phyloP scores from a whole-genome alignment of 129 eudicot species.

The Tanacetum coccineum region DNA sequence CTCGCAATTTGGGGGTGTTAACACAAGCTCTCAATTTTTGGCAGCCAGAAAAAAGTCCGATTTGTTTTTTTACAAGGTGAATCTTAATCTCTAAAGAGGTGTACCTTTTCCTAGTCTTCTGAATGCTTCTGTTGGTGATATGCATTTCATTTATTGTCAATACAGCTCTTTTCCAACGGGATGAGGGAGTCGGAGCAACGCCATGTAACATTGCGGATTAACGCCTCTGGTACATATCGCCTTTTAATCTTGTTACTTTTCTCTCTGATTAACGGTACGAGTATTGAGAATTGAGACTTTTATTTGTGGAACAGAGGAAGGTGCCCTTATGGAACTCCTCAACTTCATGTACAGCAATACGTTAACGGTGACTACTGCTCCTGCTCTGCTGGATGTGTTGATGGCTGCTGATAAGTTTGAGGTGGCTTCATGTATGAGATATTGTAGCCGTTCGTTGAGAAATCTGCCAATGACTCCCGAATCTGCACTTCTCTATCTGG shows the following conservation, averaged over 20 bases:
- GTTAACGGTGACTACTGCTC: slow-evolving; percentile 50
- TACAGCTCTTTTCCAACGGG: slow-evolving; percentile 83
- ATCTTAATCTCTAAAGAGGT: neutral
- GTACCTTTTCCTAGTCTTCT: neutral
- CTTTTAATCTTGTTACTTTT: slow-evolving; percentile 1
- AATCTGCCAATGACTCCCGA: slow-evolving; percentile 77
- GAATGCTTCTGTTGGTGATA: slow-evolving; percentile 7
- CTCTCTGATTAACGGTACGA: too few relatives aligned
- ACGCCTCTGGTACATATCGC: slow-evolving; percentile 55
- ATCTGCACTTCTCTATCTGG: slow-evolving; percentile 66
- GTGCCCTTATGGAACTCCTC: slow-evolving; percentile 75
- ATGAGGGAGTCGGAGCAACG: slow-evolving; percentile 94
- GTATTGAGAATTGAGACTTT: neutral
- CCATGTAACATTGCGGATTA: slow-evolving; percentile 67
- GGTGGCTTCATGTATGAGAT: slow-evolving; percentile 80
- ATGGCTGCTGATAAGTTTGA: slow-evolving; percentile 84
- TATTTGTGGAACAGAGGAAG: slow-evolving; percentile 60
- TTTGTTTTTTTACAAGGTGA: slow-evolving; percentile 90
- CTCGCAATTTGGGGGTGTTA: too few relatives aligned
- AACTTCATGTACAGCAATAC: slow-evolving; percentile 82
- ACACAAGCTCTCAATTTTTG: slow-evolving; percentile 87
- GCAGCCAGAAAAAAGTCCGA: slow-evolving; percentile 97
- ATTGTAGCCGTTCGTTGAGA: slow-evolving; percentile 57
- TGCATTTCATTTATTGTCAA: neutral
- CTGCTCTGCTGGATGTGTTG: slow-evolving; percentile 62